A percentile compares a stretch with the other conserved stretches of the same genome.
These are phyloP conservation scores for Penicillium atrosanguineum DNA, from an alignment of 495 filamentous ascomycete genomes.

Conservation along the genomic window DNA sequence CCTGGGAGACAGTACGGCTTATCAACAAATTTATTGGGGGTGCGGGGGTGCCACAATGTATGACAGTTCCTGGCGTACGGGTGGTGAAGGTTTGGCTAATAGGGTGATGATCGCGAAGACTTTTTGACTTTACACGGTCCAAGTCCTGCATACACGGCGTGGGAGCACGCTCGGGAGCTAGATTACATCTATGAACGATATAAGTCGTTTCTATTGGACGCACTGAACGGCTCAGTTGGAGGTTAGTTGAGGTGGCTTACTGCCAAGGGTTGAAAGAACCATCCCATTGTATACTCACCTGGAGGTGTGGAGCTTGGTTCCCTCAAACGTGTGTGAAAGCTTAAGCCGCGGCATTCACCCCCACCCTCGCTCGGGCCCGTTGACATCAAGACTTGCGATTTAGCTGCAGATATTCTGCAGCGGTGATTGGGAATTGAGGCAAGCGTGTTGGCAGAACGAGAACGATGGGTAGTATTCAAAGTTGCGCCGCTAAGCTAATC, in stretches of 20 bases:
- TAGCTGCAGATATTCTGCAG: not conserved
- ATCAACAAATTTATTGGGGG: not conserved
- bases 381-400: not conserved
- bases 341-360: not conserved
- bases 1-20: not conserved
- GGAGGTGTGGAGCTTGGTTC: not conserved
- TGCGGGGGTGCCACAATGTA: not conserved
- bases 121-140: conserved; percentile 3
- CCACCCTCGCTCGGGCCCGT: not conserved
- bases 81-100: not conserved
- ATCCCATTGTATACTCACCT: not conserved
- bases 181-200: not conserved
- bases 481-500: not conserved
- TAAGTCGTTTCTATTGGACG: not conserved
- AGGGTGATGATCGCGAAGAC: not conserved
- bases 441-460: not conserved
- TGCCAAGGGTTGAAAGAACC: not conserved
- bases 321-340: not conserved
- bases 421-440: not conserved
- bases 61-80: conserved; percentile 3
- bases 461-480: too few species aligned
- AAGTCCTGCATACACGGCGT: not conserved
- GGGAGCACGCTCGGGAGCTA: not conserved
- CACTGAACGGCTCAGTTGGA: not conserved
- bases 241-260: not conserved